Evolutionary conservation across 2,329 filamentous ascomycete species (phyloP), one percentile per base, ranked within the genome.

Genomic region (Colletotrichum somersetense): DNA sequence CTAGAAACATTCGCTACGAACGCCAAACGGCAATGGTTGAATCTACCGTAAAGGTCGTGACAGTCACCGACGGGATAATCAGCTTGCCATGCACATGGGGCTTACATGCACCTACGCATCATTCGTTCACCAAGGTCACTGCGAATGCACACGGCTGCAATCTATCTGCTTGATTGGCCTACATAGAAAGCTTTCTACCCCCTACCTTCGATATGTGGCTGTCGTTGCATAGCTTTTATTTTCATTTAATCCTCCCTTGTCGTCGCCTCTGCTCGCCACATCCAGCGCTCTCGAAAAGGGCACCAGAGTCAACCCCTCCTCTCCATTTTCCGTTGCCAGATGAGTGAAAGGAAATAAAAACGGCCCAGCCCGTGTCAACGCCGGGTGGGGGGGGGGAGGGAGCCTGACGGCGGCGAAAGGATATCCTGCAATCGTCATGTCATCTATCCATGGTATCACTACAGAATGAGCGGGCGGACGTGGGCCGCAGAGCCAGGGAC

Each of bases 361-460:
- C 42, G 56, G 50, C 62, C 67, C 57, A 40, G 59, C 61, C 59
- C 64, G 50, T 66, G 61, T 71, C 71, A 67, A 67, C 33, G 50
- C 62, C 68, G 62, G 58, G 44, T 18, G 42, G 69, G 65, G 64
- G 65, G 64, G 62, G 62, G 57, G 8, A 3, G 69, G 65, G 65
- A 58, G 62, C 57, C 67, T 26, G 35, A 63, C 20, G 48, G 56
- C 35, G 67, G 67, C 50, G 62, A 71, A 71, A 71, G 56, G 62
- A 62, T 71, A 71, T 73, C 71, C 71, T 73, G 71, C 71, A 73
- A 71, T 73, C 71, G 64, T 73, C 71, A 73, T 59, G 67, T 73
- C 71, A 62, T 73, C 71, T 73, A 73, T 73, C 71, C 67, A 72
- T 73, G 71, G 71, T 73, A 73, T 73, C 71, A 73, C 71, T 73